Evolutionary conservation across 2,329 filamentous ascomycete species (phyloP), one percentile per base, ranked within the genome.

Genomic region (Cladobotryum protrusum): DNA sequence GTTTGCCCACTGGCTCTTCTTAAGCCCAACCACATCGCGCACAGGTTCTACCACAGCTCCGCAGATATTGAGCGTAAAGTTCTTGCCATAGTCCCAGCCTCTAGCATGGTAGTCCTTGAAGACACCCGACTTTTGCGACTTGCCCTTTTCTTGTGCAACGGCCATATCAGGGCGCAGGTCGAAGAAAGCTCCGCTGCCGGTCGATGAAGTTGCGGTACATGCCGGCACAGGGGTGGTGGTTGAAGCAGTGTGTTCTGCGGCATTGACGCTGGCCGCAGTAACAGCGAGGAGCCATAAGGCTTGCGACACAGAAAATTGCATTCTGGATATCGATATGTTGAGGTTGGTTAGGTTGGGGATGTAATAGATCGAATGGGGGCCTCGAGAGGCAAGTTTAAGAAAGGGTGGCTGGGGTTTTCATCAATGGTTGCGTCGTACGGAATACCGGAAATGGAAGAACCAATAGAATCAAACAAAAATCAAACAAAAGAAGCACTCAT

Each of bases 1-100:
- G 59, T 92, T 91, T 67, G 72, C 73, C 83, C 83, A 88, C 43
- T 74, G 60, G 49, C 65, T 64, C 66, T 79, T 74, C 41, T 82
- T 75, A 3, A 91, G 66, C n/a, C 84, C 86, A 11, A 79, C 76
- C 9, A 87, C 79, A 54, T 81, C 73, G 40, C 76, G 71, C 17
- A 86, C 72, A 14, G 79, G 72, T 58, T 86, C 81, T 14, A 90
- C 77, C n/a, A 91, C 85, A 1, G 86, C 75, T 34, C 77, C 83
- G 71, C 88, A 93, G 59, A 93, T 84, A 69, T 93, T 93, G 60
- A 92, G 64, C 2, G 87, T 92, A 62, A 93, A 93, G 71, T 92
- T 92, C 56, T 82, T 81, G 55, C 80, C 82, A 58, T 90, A 88
- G 67, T 92, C 88, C 65, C 83, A 86, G 33, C 88, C 88, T 52